Conservation (phyloP, 768 basidiomycete species). For the Boletus eberwhitei region DNA sequence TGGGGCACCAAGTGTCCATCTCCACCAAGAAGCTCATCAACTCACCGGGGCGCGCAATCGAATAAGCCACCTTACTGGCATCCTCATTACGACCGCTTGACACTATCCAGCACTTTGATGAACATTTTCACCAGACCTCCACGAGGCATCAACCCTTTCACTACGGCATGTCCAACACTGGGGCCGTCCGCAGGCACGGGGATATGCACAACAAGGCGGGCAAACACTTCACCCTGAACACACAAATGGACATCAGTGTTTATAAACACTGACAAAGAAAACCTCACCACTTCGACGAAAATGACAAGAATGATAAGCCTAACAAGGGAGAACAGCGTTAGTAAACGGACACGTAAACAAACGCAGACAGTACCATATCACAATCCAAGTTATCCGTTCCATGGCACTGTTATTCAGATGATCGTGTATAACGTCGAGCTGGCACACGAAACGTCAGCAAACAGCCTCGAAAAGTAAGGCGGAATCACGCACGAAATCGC, state of each 20-base stretch:
- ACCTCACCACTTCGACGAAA: constrained; percentile 76
- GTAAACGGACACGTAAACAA: constrained; percentile 40
- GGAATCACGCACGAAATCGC: constrained; percentile 69
- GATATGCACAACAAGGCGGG: constrained; percentile 65
- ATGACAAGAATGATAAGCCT: constrained; percentile 90
- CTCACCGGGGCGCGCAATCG: background rate
- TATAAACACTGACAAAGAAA: background rate
- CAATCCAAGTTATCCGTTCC: constrained; percentile 84
- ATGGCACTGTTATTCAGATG: constrained; percentile 88
- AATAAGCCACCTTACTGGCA: background rate
- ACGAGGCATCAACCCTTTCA: constrained; percentile 20
- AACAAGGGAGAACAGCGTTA: constrained; percentile 22
- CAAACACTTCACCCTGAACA: constrained; percentile 73
- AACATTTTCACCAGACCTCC: constrained; percentile 24
- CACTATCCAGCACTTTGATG: constrained; percentile 14
- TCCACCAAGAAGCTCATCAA: background rate
- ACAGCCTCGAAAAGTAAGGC: background rate
- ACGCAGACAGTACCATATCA: constrained; percentile 53
- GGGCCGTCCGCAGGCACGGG: constrained; percentile 1
- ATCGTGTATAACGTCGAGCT: constrained; percentile 92
- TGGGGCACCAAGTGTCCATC: background rate
- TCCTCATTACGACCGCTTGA: constrained; percentile 7
- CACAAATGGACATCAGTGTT: background rate
- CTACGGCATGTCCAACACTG: constrained; percentile 1
- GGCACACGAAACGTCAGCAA: constrained; percentile 1